Evolutionary conservation across 257 asterid species (phyloP).

Genomic region (Nicotiana attenuata): DNA sequence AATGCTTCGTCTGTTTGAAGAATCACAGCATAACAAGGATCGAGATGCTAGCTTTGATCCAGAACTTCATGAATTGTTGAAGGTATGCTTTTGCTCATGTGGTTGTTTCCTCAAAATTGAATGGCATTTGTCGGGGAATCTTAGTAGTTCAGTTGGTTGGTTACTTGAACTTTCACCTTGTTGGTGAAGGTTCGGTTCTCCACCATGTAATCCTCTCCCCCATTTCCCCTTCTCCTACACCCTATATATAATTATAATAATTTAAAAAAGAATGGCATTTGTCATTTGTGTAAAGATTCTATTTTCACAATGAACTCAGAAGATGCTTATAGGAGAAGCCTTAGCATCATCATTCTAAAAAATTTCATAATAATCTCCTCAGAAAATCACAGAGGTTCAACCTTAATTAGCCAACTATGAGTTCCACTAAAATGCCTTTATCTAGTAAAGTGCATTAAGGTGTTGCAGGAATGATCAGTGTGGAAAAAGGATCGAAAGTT

Average conservation of each 20-base stretch:
- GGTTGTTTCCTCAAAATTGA: background rate
- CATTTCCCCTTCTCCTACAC: too few relatives aligned
- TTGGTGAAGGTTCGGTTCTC: too few relatives aligned
- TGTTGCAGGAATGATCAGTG: background rate
- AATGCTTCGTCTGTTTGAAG: slow-evolving; percentile 54
- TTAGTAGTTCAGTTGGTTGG: too few relatives aligned
- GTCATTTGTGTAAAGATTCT: background rate
- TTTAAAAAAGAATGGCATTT: background rate
- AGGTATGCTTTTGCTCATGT: slow-evolving; percentile 37
- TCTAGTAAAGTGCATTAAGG: background rate
- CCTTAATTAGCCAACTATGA: background rate
- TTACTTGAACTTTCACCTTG: too few relatives aligned
- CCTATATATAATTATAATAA: too few relatives aligned
- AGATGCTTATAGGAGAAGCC: background rate
- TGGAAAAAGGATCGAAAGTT: background rate
- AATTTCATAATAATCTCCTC: background rate
- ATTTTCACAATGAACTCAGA: background rate
- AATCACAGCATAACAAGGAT: slow-evolving; percentile 20
- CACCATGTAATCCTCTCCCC: too few relatives aligned
- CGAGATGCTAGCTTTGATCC: slow-evolving; percentile 30
- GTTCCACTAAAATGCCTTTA: background rate
- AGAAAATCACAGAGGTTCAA: background rate
- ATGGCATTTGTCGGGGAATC: background rate
- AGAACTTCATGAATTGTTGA: slow-evolving; percentile 51
- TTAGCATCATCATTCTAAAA: background rate